Conservation (phyloP, 2,329 filamentous ascomycete species). For the Colletotrichum australisinense region DNA sequence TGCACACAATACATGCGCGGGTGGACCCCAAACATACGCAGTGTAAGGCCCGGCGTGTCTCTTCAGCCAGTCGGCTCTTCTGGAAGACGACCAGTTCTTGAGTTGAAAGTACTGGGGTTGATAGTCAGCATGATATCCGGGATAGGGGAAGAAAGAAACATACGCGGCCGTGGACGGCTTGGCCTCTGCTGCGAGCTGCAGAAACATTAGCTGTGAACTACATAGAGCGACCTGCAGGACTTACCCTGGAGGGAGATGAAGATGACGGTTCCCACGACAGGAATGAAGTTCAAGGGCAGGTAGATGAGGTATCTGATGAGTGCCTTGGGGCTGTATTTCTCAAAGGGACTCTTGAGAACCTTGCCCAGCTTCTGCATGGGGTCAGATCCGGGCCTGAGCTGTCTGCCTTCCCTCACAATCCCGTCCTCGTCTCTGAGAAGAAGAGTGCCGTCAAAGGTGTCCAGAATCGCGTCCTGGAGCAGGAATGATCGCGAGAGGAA, state of each 20-base stretch:
- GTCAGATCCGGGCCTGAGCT: slow-evolving; percentile 73
- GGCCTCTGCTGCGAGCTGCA: slow-evolving; percentile 55
- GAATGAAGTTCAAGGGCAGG: slow-evolving; percentile 92
- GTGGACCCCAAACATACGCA: slow-evolving; percentile 61
- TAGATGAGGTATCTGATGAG: slow-evolving; percentile 86
- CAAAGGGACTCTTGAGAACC: slow-evolving; percentile 67
- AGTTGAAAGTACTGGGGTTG: slow-evolving; percentile 84
- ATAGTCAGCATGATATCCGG: slow-evolving; percentile 1
- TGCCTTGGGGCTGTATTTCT: slow-evolving; percentile 67
- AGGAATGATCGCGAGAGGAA: slow-evolving; percentile 75
- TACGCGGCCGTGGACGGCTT: slow-evolving; percentile 65
- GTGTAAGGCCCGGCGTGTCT: slow-evolving; percentile 82
- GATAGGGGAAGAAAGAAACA: slow-evolving; percentile 41
- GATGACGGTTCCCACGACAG: slow-evolving; percentile 83
- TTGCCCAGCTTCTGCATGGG: slow-evolving; percentile 68
- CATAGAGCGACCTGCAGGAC: slow-evolving; percentile 41
- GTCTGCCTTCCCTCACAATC: slow-evolving; percentile 80
- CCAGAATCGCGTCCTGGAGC: slow-evolving; percentile 83
- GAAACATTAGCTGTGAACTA: background rate
- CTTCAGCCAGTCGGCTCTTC: slow-evolving; percentile 76
- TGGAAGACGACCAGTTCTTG: slow-evolving; percentile 79
- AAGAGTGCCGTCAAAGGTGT: slow-evolving; percentile 86
- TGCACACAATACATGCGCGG: background rate
- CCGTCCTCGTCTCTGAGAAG: slow-evolving; percentile 61
- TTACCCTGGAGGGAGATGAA: slow-evolving; percentile 82